Evolutionary conservation across 2,329 filamentous ascomycete species (phyloP), one percentile per base, ranked within the genome.

Genomic region (Fusarium phyllophilum): DNA sequence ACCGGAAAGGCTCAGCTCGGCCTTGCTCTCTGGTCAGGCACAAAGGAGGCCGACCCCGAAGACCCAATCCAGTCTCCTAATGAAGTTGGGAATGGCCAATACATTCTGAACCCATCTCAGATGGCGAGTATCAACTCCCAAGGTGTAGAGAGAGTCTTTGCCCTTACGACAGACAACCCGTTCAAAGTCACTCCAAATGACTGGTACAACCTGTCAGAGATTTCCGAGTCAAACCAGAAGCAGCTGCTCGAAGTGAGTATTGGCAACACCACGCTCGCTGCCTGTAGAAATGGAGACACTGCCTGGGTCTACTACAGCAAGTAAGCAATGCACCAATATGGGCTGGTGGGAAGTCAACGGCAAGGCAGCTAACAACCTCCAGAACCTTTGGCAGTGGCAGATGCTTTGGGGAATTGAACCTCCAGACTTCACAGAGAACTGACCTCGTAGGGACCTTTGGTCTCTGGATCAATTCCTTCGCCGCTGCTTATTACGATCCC

Each of bases 211-310:
- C 0, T 62, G 0, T 46, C 51, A 1, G 60, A 62, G 12, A 15
- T 62, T 18, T 62, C 60, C 6, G 18, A 15, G 4, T 62, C 39
- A 1, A 20, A n/a, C 22, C 36, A 33, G n/a, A 54, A 14, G 2
- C 1, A 1, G 2, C 38, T 34, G 1, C 12, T 3, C 3, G 1
- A 1, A 0, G 18, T 62, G 12, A 0, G 0, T 0, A 48, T 62
- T 26, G 51, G 60, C 2, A 56, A 62, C 17, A 57, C 29, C 4
- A 62, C 60, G 13, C 49, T 62, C 5, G 24, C 60, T 6, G 3
- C 33, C 0, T 62, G 51, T 48, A 17, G 33, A 0, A 41, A 29
- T 4, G 33, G 17, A 1, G 22, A 62, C 1, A n/a, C 12, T 33
- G 31, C 20, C 0, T 62, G 49, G 59, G 17, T 62, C 5, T 62